Base-by-base conservation (phyloP, 1,284 basidiomycete species). In the Puccinia polysora region DNA sequence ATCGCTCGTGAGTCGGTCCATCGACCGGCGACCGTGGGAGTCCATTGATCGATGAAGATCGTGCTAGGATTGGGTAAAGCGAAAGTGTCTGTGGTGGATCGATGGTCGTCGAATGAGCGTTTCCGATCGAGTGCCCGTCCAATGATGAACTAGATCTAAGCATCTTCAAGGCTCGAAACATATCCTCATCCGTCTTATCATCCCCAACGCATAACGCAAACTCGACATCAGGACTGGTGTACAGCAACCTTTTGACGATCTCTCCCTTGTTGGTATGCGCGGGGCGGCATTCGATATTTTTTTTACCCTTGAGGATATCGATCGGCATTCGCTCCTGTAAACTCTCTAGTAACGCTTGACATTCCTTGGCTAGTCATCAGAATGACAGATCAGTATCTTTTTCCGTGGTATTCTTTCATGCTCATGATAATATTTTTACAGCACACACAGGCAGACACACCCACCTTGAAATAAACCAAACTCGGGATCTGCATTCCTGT, bases 251-350 rank as follows among this genome's bases (percentile, higher is more conserved):
- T 50, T 63, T 71, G 12, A 71, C 68, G 2, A 62, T 71, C 25
- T 62, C 68, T 10, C 68, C 68, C 77, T 74, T 75, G 84, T 98
- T 97, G 85, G 97, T 97, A 77, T 93, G 69, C 90, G 84, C 43
- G 1, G 94, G 95, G 73, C 95, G 87, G 28, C 97, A 94, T 82
- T 98, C 95, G 65, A 98, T 84, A 81, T 97, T 97, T 87, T 97
- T 97, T 84, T 97, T 97, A 40, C 95, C 95, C 69, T 75, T 74
- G 25, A 82, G 75, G 50, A 78, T 80, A 73, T 81, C 79, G 69
- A 81, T 79, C 8, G 80, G 75, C 36, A 79, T 63, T n/a, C 77
- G 76, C 71, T 77, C 76, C 47, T 76, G 75, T 58, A 81, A 92
- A 80, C 92, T 94, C 84, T 97, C 94, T 67, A 98, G 83, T 75